These are phyloP conservation scores for Mucor ambiguus DNA, from an alignment of 371 early-diverging fungal genomes.

Conservation along the genomic window DNA sequence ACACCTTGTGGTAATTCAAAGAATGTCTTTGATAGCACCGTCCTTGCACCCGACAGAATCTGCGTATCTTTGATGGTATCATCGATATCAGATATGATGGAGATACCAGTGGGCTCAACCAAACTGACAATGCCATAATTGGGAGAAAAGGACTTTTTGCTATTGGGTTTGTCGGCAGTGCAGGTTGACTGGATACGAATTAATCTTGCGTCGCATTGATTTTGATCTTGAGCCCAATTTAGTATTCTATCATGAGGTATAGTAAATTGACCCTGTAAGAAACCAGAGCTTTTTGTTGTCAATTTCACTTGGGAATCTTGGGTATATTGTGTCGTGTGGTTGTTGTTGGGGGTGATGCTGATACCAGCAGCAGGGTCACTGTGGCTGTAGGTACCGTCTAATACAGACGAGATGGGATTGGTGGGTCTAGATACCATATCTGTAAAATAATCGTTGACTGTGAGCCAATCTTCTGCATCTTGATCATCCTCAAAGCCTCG, in stretches of 20 bases:
- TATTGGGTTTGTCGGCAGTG: not conserved
- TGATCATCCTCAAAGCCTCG: not conserved
- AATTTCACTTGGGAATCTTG: slow-evolving; percentile 6
- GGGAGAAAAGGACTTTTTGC: slow-evolving; percentile 21
- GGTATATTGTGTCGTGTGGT: not conserved
- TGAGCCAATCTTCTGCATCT: not conserved
- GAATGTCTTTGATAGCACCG: slow-evolving; percentile 72
- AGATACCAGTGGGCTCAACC: slow-evolving; percentile 64
- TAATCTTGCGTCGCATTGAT: slow-evolving; percentile 35
- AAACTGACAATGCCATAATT: slow-evolving; percentile 52
- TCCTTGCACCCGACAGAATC: slow-evolving; percentile 68
- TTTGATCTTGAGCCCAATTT: slow-evolving; percentile 37
- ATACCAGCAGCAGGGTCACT: not conserved
- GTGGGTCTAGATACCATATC: slow-evolving; percentile 4
- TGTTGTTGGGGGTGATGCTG: not conserved
- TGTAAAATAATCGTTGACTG: not conserved
- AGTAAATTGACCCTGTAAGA: slow-evolving; percentile 30
- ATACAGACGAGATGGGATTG: slow-evolving; percentile 20
- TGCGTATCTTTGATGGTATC: slow-evolving; percentile 84
- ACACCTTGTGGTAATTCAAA: slow-evolving; percentile 63
- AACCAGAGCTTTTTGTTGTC: slow-evolving; percentile 24
- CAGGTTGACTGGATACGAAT: slow-evolving; percentile 27
- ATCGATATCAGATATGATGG: slow-evolving; percentile 88
- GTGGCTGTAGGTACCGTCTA: slow-evolving; percentile 1
- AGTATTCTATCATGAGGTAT: slow-evolving; percentile 28